Percentiles rank a stretch among this genome's conserved stretches.
Evolutionary conservation across 768 basidiomycete genomes (phyloP).

Genomic region (Cystobasidium tubakii): DNA sequence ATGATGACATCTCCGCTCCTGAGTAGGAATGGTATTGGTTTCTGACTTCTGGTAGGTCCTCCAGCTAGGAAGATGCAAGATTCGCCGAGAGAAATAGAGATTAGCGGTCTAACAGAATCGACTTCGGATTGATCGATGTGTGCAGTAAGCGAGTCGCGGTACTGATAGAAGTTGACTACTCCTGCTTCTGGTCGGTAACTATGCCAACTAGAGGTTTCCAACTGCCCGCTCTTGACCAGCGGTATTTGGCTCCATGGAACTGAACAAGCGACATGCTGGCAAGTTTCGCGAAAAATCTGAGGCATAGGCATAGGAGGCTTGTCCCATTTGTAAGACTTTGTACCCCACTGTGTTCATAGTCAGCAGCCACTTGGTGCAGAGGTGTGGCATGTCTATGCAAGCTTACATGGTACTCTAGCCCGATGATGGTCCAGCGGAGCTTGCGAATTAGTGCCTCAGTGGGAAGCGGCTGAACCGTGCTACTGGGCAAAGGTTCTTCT

Average conservation of each 20-base stretch:
- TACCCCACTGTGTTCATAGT: conserved; percentile 65
- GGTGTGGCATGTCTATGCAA: not conserved
- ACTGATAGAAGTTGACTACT: conserved; percentile 24
- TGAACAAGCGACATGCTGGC: conserved; percentile 58
- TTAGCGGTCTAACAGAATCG: conserved; percentile 82
- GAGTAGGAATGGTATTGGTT: conserved; percentile 74
- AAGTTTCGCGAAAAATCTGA: conserved; percentile 57
- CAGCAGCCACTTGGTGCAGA: not conserved
- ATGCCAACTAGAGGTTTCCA: conserved; percentile 47
- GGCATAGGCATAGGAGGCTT: conserved; percentile 64
- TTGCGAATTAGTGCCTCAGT: conserved; percentile 60
- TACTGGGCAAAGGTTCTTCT: conserved; percentile 23
- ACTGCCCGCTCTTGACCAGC: conserved; percentile 47
- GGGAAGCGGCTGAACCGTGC: conserved; percentile 5
- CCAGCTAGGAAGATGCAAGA: conserved; percentile 86
- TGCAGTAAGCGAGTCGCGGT: conserved; percentile 82
- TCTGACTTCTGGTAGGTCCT: conserved; percentile 65
- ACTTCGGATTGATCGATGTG: conserved; percentile 97
- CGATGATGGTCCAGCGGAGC: conserved; percentile 91
- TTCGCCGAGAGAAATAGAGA: conserved; percentile 87
- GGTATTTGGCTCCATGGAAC: conserved; percentile 70
- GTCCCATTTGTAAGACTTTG: conserved; percentile 86
- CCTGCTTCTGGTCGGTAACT: conserved; percentile 87
- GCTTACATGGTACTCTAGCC: conserved; percentile 71
- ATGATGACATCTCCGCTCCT: conserved; percentile 86